phyloP scores from a whole-genome alignment of 1,139 yeast genomes.

The Scheffersomyces lignicola region DNA sequence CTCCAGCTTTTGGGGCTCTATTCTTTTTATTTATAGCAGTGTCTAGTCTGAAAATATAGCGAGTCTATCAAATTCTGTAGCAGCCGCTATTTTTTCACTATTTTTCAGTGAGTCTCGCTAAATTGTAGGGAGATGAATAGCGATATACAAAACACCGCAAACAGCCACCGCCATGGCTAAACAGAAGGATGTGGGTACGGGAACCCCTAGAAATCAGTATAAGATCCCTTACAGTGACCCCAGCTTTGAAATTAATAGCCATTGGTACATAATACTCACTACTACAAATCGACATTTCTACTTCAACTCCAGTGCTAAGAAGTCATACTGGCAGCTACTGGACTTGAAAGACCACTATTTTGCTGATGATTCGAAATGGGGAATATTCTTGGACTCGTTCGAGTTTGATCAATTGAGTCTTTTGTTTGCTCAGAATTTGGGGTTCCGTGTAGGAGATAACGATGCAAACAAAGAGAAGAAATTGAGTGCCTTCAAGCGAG shows the following conservation, averaged over 20 bases:
- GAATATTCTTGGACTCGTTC: conserved; percentile 6
- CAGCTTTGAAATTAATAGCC: background rate
- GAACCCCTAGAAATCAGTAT: conserved; percentile 18
- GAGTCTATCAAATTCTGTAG: too few species aligned
- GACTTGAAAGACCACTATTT: conserved; percentile 20
- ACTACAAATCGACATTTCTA: conserved; percentile 31
- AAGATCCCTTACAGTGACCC: conserved; percentile 15
- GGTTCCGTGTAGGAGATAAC: conserved; percentile 18
- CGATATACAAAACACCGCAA: too few species aligned
- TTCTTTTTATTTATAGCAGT: too few species aligned
- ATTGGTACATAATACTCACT: conserved; percentile 35
- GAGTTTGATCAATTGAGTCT: conserved; percentile 33
- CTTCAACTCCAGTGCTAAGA: conserved; percentile 19
- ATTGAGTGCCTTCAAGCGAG: background rate
- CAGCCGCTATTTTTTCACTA: too few species aligned
- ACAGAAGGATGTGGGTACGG: conserved; percentile 4
- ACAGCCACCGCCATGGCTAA: background rate
- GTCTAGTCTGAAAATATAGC: too few species aligned
- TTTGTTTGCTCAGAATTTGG: conserved; percentile 32
- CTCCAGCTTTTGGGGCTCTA: too few species aligned
- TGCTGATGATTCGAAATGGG: conserved; percentile 18
- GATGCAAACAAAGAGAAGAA: conserved; percentile 5
- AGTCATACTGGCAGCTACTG: conserved; percentile 36
- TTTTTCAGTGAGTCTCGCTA: too few species aligned
- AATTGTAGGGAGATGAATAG: too few species aligned